Evolutionary conservation across 306 rosid species (phyloP).

Genomic region (Lablab purpureus): DNA sequence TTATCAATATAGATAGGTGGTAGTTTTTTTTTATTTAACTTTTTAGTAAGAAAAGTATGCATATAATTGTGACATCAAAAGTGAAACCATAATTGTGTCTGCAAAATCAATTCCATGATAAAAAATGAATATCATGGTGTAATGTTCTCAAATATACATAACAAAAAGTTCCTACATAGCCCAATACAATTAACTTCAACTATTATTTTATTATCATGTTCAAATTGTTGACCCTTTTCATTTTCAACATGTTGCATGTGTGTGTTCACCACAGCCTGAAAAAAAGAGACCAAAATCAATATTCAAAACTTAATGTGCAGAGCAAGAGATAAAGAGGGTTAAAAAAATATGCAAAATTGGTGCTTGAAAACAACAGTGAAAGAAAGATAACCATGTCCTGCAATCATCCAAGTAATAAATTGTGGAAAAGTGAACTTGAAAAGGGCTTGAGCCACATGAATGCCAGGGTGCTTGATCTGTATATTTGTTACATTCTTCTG

Average conservation of each 20-base stretch:
- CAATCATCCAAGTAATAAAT: slow-evolving; percentile 52
- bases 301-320: slow-evolving; percentile 10
- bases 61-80: no score
- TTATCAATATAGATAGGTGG: no score
- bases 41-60: no score
- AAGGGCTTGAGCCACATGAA: slow-evolving; percentile 44
- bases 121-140: no score
- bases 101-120: no score
- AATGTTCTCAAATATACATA: no score
- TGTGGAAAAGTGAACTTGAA: slow-evolving; percentile 45
- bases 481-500: slow-evolving; percentile 26
- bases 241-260: not conserved
- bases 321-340: slow-evolving; percentile 3
- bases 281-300: slow-evolving; percentile 8
- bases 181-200: not conserved
- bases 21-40: no score
- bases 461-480: slow-evolving; percentile 51
- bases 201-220: not conserved
- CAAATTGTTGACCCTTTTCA: not conserved
- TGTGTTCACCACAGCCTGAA: slow-evolving; percentile 44
- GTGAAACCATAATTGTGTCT: no score
- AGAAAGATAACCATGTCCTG: slow-evolving; percentile 56
- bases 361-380: slow-evolving; percentile 2
- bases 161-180: no score
- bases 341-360: not conserved